Conservation (phyloP, 164 flowering plant genomes). For the Annona cherimola region DNA sequence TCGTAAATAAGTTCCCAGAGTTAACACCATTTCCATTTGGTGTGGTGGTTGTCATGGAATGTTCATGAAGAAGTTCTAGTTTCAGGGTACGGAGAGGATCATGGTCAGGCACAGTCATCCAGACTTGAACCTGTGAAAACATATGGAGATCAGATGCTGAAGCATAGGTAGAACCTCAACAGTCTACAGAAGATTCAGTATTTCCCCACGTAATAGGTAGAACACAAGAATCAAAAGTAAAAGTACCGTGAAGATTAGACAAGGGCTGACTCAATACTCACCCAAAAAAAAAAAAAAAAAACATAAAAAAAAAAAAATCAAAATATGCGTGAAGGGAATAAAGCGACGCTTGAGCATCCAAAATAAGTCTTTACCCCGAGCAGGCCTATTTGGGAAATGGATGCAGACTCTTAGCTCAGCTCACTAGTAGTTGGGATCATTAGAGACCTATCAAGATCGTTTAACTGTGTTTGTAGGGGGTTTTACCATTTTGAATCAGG, state of each 20-base stretch:
- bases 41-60: constrained; percentile 28
- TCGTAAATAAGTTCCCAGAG: constrained; percentile 40
- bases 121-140: constrained; percentile 46
- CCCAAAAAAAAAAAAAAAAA: not conserved
- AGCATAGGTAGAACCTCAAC: not conserved
- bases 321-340: too few species aligned
- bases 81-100: constrained; percentile 50
- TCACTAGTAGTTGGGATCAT: too few species aligned
- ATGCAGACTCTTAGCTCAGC: too few species aligned
- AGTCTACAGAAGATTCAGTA: not conserved
- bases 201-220: not conserved
- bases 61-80: constrained; percentile 45
- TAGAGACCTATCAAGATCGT: too few species aligned
- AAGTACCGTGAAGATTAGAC: not conserved
- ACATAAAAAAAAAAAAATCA: too few species aligned
- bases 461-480: too few species aligned
- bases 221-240: not conserved
- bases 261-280: not conserved
- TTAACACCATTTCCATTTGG: constrained; percentile 24
- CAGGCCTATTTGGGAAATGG: too few species aligned
- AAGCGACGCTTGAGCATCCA: too few species aligned
- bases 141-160: not conserved
- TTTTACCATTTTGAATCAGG: too few species aligned
- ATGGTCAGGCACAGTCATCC: constrained; percentile 35
- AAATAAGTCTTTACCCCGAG: too few species aligned